Evolutionary conservation across 768 basidiomycete species (phyloP).

Genomic region (Hericium alpestre): DNA sequence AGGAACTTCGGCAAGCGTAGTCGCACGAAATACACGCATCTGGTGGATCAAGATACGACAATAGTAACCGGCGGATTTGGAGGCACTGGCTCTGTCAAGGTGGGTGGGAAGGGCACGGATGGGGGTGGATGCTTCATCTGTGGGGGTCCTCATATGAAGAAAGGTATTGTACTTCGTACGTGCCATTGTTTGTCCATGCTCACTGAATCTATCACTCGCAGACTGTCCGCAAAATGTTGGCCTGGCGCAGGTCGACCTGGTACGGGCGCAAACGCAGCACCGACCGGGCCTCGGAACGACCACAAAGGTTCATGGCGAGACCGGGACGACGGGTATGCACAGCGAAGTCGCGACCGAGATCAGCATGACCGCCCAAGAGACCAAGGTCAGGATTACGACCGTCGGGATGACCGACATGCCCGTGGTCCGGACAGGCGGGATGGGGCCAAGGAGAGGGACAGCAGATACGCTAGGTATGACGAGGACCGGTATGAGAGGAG

Average conservation of each 20-base stretch:
- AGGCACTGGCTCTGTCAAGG: conserved; percentile 40
- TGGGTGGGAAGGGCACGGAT: conserved; percentile 44
- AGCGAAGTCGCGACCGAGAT: not conserved
- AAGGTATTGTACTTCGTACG: conserved; percentile 37
- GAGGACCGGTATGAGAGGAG: conserved; percentile 8
- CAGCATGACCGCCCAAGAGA: conserved; percentile 3
- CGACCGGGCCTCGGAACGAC: conserved; percentile 15
- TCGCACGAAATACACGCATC: conserved; percentile 92
- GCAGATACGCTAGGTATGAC: conserved; percentile 8
- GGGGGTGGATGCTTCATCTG: conserved; percentile 82
- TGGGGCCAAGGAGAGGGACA: conserved; percentile 5
- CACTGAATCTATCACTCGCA: conserved; percentile 3
- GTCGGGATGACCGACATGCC: conserved; percentile 7
- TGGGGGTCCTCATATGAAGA: conserved; percentile 88
- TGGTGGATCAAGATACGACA: conserved; percentile 91
- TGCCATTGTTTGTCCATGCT: not conserved
- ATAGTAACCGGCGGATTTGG: conserved; percentile 52
- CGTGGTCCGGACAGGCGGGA: conserved; percentile 1
- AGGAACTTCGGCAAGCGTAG: conserved; percentile 88
- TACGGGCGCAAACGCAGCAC: conserved; percentile 23
- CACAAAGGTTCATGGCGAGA: conserved; percentile 15
- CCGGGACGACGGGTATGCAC: conserved; percentile 8
- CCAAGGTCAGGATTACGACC: not conserved
- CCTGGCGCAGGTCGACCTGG: conserved; percentile 16
- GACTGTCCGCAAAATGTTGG: conserved; percentile 28